These are phyloP conservation scores for Pseudocohnilembus persalinus DNA, from an alignment of 169 alveolate genomes.

Conservation along the genomic window DNA sequence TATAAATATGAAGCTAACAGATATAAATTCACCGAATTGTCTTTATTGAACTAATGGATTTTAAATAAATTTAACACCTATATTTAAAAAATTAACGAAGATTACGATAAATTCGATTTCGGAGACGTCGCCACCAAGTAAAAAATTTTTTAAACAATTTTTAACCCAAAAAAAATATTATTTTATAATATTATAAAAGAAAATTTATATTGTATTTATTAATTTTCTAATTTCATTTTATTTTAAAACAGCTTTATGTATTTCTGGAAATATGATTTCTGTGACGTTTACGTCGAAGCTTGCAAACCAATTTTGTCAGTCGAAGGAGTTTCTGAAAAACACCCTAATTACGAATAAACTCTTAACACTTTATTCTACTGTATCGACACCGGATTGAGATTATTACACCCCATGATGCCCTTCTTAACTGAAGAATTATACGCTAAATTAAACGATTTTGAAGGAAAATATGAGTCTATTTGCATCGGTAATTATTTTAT, in stretches of 20 bases:
- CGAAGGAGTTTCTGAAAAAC: slow-evolving; percentile 46
- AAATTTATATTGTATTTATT: too few species aligned
- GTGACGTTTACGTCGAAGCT: slow-evolving; percentile 97
- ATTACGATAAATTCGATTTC: slow-evolving; percentile 90
- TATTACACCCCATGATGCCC: slow-evolving; percentile 98
- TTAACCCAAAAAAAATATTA: too few species aligned
- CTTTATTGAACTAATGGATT: slow-evolving; percentile 96
- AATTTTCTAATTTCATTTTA: not conserved
- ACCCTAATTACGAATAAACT: slow-evolving; percentile 48
- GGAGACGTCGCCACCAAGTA: slow-evolving; percentile 87
- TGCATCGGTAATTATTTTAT: slow-evolving; percentile 41
- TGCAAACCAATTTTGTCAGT: slow-evolving; percentile 54
- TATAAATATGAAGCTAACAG: slow-evolving; percentile 40
- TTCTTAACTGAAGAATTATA: slow-evolving; percentile 97
- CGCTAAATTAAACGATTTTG: slow-evolving; percentile 88
- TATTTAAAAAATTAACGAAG: slow-evolving; percentile 68
- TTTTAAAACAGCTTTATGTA: slow-evolving; percentile 81
- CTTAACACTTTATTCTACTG: slow-evolving; percentile 66
- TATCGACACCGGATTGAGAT: slow-evolving; percentile 83
- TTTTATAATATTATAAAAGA: too few species aligned
- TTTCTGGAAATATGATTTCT: slow-evolving; percentile 97
- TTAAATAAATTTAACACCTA: slow-evolving; percentile 86
- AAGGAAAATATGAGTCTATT: slow-evolving; percentile 65
- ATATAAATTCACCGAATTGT: slow-evolving; percentile 47
- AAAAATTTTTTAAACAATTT: too few species aligned